Base-by-base conservation (phyloP, 768 basidiomycete species). In the Sarcodon sp. region DNA sequence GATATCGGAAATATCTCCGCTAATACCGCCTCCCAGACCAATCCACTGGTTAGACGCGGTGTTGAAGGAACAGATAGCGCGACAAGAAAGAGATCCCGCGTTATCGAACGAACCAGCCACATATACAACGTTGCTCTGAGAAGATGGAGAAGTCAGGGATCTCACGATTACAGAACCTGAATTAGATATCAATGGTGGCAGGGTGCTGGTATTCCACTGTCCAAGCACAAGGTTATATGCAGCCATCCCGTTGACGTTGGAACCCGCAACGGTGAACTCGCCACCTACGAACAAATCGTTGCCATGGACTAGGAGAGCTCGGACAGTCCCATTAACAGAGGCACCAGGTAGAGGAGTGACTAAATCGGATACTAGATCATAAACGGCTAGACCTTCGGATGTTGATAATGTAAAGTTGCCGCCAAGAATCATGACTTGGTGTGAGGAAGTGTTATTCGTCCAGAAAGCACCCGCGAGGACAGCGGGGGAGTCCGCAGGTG, bases 391-490 rank as follows among this genome's bases (percentile, higher is more conserved):
- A 32, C 73, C 79, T 2, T 59, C 58, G 13, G 63, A 52, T 2
- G 66, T 52, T 6, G 69, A 50, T 58, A 80, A 80, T 0, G 84
- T 76, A 61, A 97, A 99, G 61, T 92, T 91, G 34, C 94, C 94
- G 33, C 92, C 94, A 44, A 97, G 69, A 52, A 97, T 77, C 38
- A 79, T 77, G 15, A 89, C 63, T 48, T 87, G 77, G 41, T 75
- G 71, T 8, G 66, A 67, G 3, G 78, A 78, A 1, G 82, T 75
- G 35, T 69, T 70, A 59, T 97, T 96, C 6, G 77, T 84, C 88
- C 89, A 97, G 69, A 91, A 97, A 2, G 77, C 75, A 33, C 89
- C 94, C 0, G 88, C 75, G 47, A 96, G 70, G 51, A 97, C 78
- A 13, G 88, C 80, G 0, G 91, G 89, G 1, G 89, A 86, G 1